Base-by-base conservation (phyloP, 2,329 filamentous ascomycete genomes). In the Curvularia hawaiiensis region DNA sequence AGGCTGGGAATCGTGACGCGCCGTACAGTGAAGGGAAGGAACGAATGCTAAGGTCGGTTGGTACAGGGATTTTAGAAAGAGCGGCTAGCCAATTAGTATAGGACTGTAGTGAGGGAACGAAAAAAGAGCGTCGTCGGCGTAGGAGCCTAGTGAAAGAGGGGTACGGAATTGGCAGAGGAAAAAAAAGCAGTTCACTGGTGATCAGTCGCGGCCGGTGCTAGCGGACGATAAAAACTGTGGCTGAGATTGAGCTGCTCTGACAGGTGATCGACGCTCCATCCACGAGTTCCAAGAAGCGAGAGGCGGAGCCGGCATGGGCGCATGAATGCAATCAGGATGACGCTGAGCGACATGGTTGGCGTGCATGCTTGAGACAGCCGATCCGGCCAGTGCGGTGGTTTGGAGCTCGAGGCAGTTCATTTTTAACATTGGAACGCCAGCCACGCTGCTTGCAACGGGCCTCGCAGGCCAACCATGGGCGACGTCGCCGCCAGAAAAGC, bases 381-480 rank as follows among this genome's bases (percentile, higher is more conserved):
- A 63, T 64, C 41, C 66, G 65, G 49, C 48, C 59, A 63, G 43
- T 50, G 62, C 69, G 56, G 63, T 67, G 60, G 64, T 52, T 16
- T 46, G 51, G 55, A 60, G 52, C 60, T 48, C 40, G 47, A 60
- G 44, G 57, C 58, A 30, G 46, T 53, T 50, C 48, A 52, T 51
- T 33, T 56, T 56, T 62, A 72, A 73, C 63, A 75, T 75, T 75
- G 60, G 66, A 56, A 58, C 41, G 60, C 62, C 63, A 65, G 69
- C 68, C 63, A 63, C 56, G 62, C 59, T 56, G 60, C 63, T 44
- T 35, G 26, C 22, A 55, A 41, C 56, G 45, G 28, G 44, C 30
- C 18, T 22, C 11, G 12, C 52, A 59, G 50, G 40, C 59, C 61
- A 52, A 50, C 58, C 60, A 47, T 58, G 54, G 46, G 52, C 52